These are phyloP conservation scores for Podila clonocystis DNA, from an alignment of 192 early-diverging fungal genomes.

Conservation along the genomic window DNA sequence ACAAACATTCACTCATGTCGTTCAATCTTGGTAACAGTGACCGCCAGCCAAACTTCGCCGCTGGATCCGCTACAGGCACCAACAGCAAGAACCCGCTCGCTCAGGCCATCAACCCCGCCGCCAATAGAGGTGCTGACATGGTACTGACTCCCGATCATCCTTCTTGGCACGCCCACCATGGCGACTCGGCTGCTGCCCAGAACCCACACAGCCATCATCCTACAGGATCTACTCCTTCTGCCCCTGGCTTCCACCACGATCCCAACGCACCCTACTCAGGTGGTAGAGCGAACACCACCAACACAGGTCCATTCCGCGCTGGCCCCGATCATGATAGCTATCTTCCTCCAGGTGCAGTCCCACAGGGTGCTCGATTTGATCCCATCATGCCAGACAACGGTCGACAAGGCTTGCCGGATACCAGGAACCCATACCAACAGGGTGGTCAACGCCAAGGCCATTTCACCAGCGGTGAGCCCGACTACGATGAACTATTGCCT, in stretches of 20 bases:
- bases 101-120: conserved; percentile 19
- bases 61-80: not conserved
- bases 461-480: conserved; percentile 5
- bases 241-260: not conserved
- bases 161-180: conserved; percentile 18
- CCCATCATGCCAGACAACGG: conserved; percentile 28
- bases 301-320: conserved; percentile 3
- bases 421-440: not conserved
- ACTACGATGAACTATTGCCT: conserved; percentile 12
- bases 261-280: conserved; percentile 20
- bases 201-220: not conserved
- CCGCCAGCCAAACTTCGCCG: conserved; percentile 16
- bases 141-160: conserved; percentile 44
- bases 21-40: conserved; percentile 43
- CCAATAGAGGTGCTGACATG: conserved; percentile 25
- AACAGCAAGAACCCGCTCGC: conserved; percentile 15
- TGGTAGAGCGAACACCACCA: conserved; percentile 7
- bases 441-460: conserved; percentile 6
- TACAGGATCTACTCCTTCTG: not conserved
- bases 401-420: conserved; percentile 9
- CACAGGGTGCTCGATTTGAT: conserved; percentile 32
- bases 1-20: conserved; percentile 5
- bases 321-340: conserved; percentile 21
- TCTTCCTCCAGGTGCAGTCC: conserved; percentile 25
- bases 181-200: not conserved